Evolutionary conservation across 768 basidiomycete genomes (phyloP), one percentile per base, ranked within the genome.

Genomic region (Termitomyces sp.): DNA sequence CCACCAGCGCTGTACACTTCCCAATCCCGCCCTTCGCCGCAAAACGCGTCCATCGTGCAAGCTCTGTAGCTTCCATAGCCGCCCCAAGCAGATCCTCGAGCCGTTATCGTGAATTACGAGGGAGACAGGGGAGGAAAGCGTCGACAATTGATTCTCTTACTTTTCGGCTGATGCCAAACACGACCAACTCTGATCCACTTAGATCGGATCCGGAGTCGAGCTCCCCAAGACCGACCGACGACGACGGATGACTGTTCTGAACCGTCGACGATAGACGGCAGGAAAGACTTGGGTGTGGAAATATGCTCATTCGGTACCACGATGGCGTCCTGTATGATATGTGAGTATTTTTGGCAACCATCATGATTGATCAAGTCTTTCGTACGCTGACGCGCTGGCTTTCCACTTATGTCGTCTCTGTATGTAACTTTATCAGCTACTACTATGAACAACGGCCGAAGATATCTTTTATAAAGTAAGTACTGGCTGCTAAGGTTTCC

Each of bases 1-100:
- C 91, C 52, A 79, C 76, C 25, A 78, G 55, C 4, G 91, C 91
- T 1, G 81, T 84, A 60, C 90, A 91, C 62, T 77, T 86, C 5
- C 91, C 91, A 52, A 94, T 91, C 14, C 91, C 91, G 0, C 91
- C 91, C 64, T 91, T 93, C 5, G 76, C 81, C 0, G 91, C 91
- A 67, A 94, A 93, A 40, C 91, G 78, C 10, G 86, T 88, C 91
- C 91, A 94, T 41, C 88, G 77, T 9, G 85, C 81, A 32, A 93
- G 79, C 52, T 91, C 87, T 32, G 76, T 69, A 16, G 86, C 81
- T 63, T 91, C 88, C 85, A 92, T 86, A 0, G 3, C 30, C 34
- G 23, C 19, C 7, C 16, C n/a, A 17, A 17, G 8, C 16, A 17
- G 1, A 25, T 9, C 42, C 23, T 6, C 23, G 2, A 21, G 42